Percentiles rank a stretch among this genome's conserved stretches.
Evolutionary conservation across 768 basidiomycete genomes (phyloP).

Genomic region (Leccinum rimulosum): DNA sequence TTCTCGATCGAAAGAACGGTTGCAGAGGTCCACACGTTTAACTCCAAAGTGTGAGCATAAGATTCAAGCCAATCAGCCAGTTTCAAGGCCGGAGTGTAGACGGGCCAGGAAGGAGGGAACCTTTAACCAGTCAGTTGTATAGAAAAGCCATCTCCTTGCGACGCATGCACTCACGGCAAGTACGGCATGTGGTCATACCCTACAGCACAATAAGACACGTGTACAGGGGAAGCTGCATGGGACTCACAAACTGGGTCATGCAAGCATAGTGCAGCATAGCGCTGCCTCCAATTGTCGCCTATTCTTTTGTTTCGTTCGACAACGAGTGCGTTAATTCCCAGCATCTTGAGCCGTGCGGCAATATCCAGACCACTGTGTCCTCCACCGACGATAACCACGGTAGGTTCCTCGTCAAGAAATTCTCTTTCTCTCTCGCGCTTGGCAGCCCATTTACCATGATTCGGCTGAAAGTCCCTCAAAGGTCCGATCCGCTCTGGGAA

Average conservation of each 20-base stretch:
- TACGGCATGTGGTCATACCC: slow-evolving; percentile 53
- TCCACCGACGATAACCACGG: slow-evolving; percentile 50
- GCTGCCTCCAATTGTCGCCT: slow-evolving; percentile 33
- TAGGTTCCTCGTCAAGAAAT: slow-evolving; percentile 42
- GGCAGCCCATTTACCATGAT: slow-evolving; percentile 32
- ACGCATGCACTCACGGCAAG: slow-evolving; percentile 43
- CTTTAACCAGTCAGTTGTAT: slow-evolving; percentile 25
- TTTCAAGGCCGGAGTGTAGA: slow-evolving; percentile 52
- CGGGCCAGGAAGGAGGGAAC: slow-evolving; percentile 60
- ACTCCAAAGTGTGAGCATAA: slow-evolving; percentile 57
- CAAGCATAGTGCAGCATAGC: slow-evolving; percentile 29
- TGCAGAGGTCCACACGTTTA: slow-evolving; percentile 63
- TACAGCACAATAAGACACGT: slow-evolving; percentile 10
- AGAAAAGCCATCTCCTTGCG: neutral
- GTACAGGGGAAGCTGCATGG: neutral
- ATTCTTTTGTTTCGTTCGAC: slow-evolving; percentile 27
- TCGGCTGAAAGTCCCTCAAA: slow-evolving; percentile 40
- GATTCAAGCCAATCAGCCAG: slow-evolving; percentile 67
- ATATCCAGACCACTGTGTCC: slow-evolving; percentile 55
- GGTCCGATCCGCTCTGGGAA: slow-evolving; percentile 44
- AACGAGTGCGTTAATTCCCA: slow-evolving; percentile 19
- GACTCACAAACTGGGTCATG: slow-evolving; percentile 33
- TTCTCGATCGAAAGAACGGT: slow-evolving; percentile 26
- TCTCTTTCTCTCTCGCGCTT: slow-evolving; percentile 28
- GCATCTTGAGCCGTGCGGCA: slow-evolving; percentile 51